Evolutionary conservation across 2,329 filamentous ascomycete genomes (phyloP).

Genomic region (Myriosclerotinia scirpicola): DNA sequence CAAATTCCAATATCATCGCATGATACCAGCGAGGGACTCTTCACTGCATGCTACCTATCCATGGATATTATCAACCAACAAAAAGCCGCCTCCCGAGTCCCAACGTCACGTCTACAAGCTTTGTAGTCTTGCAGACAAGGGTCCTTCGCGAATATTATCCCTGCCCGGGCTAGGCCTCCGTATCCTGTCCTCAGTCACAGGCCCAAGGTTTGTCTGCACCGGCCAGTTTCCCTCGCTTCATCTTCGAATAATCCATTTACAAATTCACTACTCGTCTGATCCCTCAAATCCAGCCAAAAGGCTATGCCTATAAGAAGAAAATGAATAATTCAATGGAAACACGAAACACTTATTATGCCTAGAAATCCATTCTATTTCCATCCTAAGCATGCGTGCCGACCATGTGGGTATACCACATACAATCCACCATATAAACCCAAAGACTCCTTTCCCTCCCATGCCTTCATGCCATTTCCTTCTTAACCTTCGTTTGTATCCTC

Average conservation of each 20-base stretch:
- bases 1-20: too few species aligned
- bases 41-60: too few species aligned
- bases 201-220: not conserved
- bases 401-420: not conserved
- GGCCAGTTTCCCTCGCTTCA: not conserved
- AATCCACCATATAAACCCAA: not conserved
- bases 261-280: not conserved
- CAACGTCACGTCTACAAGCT: too few species aligned
- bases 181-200: not conserved
- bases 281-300: not conserved
- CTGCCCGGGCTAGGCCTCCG: too few species aligned
- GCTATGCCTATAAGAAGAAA: not conserved
- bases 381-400: not conserved
- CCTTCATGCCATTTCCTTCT: conserved; percentile 6
- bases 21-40: too few species aligned
- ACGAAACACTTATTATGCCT: not conserved
- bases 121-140: too few species aligned
- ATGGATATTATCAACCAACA: too few species aligned
- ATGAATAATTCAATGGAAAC: not conserved
- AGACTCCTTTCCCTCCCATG: not conserved
- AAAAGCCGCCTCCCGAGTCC: too few species aligned
- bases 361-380: not conserved
- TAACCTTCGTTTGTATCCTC: conserved; percentile 29
- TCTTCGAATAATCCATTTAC: not conserved
- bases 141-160: too few species aligned